A percentile compares a stretch with the other conserved stretches of the same genome.
Conservation (phyloP, 352 stramenopile genomes). For the Phytophthora sp. region DNA sequence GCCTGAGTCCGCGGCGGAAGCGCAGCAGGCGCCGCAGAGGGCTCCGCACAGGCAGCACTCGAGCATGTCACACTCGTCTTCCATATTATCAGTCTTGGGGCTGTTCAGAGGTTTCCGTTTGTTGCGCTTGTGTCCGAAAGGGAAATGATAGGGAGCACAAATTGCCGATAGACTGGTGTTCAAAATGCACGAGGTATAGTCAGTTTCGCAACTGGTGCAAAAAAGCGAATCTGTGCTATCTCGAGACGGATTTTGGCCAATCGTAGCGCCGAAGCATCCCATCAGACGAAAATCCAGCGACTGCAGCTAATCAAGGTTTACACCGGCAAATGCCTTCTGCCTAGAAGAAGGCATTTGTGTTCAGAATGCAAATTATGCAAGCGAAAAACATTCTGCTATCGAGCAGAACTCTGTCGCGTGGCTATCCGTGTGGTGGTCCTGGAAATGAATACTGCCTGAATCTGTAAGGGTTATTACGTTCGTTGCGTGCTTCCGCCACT, state of each 20-base stretch:
- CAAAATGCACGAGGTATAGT: constrained; percentile 26
- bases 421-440: not conserved
- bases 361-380: no score
- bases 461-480: not conserved
- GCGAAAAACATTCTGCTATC: not conserved
- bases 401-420: not conserved
- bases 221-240: constrained; percentile 3
- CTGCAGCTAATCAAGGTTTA: not conserved
- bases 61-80: constrained; percentile 80
- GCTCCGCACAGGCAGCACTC: constrained; percentile 80
- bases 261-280: constrained; percentile 9
- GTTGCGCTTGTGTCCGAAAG: not conserved
- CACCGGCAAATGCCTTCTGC: not conserved
- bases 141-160: constrained; percentile 28
- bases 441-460: not conserved
- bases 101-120: not conserved
- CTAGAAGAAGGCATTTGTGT: not conserved
- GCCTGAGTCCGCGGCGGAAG: constrained; percentile 40
- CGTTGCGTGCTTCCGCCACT: constrained; percentile 4
- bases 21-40: constrained; percentile 80
- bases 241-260: constrained; percentile 26
- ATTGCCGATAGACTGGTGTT: constrained; percentile 15
- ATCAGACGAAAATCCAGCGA: constrained; percentile 25
- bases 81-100: constrained; percentile 36
- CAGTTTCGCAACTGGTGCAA: constrained; percentile 24